phyloP scores from a whole-genome alignment of 768 basidiomycete species.

The Leucosporidium scottii region DNA sequence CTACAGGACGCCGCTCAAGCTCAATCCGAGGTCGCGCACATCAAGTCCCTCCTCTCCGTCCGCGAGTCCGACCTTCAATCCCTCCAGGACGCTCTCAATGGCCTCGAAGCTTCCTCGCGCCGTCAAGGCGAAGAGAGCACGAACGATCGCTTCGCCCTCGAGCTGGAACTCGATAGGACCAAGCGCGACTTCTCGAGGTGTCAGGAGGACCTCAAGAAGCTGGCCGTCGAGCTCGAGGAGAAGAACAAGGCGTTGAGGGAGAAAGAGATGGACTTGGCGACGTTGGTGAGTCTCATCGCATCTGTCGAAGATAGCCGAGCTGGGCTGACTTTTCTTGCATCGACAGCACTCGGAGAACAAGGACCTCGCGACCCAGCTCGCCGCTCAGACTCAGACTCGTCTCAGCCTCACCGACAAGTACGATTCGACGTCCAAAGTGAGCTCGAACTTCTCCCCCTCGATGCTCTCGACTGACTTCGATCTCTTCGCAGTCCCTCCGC shows the following conservation, averaged over 20 bases:
- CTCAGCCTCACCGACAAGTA: slow-evolving; percentile 83
- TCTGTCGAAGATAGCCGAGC: too few species aligned
- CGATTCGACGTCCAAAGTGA: slow-evolving; percentile 56
- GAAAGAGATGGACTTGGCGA: slow-evolving; percentile 65
- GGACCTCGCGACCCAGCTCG: slow-evolving; percentile 69
- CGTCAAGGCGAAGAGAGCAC: slow-evolving; percentile 76
- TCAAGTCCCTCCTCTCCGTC: slow-evolving; percentile 52
- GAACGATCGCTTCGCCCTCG: slow-evolving; percentile 72
- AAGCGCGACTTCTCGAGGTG: slow-evolving; percentile 73
- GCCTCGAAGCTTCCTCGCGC: slow-evolving; percentile 67
- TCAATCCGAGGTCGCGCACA: slow-evolving; percentile 37
- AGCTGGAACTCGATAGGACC: slow-evolving; percentile 79
- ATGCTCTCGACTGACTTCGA: neutral
- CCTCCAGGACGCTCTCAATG: slow-evolving; percentile 64
- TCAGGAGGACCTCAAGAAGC: slow-evolving; percentile 68
- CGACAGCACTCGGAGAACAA: slow-evolving; percentile 62
- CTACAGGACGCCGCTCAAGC: neutral
- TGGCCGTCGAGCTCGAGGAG: slow-evolving; percentile 61
- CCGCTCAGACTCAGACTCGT: slow-evolving; percentile 76
- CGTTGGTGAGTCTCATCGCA: slow-evolving; percentile 48
- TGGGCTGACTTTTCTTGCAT: neutral
- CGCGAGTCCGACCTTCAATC: slow-evolving; percentile 68
- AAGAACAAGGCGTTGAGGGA: slow-evolving; percentile 61
- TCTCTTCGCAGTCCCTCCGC: slow-evolving; percentile 48
- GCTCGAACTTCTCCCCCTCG: slow-evolving; percentile 1